A percentile compares a stretch with the other conserved stretches of the same genome.
These are phyloP conservation scores for Aspergillus coremiiformis DNA, from an alignment of 495 filamentous ascomycete genomes.

Conservation along the genomic window DNA sequence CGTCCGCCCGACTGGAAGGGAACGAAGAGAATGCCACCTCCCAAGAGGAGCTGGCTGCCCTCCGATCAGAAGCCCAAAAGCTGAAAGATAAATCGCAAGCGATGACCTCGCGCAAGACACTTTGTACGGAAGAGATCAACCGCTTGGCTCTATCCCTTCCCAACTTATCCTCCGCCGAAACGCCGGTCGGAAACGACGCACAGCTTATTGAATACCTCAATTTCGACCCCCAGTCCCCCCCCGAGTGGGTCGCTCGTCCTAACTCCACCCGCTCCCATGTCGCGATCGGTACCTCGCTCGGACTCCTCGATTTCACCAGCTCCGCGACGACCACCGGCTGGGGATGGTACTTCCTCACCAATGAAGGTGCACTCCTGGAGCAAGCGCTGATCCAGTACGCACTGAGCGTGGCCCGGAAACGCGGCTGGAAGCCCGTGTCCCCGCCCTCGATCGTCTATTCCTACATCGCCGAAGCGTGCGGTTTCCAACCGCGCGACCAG, in stretches of 20 bases:
- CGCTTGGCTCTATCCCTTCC: constrained; percentile 72
- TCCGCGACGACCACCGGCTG: constrained; percentile 77
- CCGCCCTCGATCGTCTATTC: constrained; percentile 89
- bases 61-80: constrained; percentile 56
- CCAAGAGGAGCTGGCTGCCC: constrained; percentile 17
- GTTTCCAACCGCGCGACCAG: constrained; percentile 87
- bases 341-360: constrained; percentile 93
- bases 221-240: constrained; percentile 51
- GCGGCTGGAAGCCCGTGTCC: constrained; percentile 67
- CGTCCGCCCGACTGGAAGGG: constrained; percentile 19
- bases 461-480: constrained; percentile 83
- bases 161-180: constrained; percentile 71
- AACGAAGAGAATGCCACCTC: constrained; percentile 5
- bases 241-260: constrained; percentile 40
- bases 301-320: constrained; percentile 75
- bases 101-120: constrained; percentile 53
- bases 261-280: constrained; percentile 60
- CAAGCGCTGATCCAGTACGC: constrained; percentile 89
- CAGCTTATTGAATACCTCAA: constrained; percentile 65
- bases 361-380: constrained; percentile 84
- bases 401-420: constrained; percentile 55
- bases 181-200: constrained; percentile 61
- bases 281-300: constrained; percentile 71
- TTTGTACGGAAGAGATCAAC: constrained; percentile 59
- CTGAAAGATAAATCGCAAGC: constrained; percentile 59